Percentiles rank a stretch among this genome's conserved stretches.
phyloP scores from a whole-genome alignment of 1,139 yeast species.

The Geotrichum fermentans region DNA sequence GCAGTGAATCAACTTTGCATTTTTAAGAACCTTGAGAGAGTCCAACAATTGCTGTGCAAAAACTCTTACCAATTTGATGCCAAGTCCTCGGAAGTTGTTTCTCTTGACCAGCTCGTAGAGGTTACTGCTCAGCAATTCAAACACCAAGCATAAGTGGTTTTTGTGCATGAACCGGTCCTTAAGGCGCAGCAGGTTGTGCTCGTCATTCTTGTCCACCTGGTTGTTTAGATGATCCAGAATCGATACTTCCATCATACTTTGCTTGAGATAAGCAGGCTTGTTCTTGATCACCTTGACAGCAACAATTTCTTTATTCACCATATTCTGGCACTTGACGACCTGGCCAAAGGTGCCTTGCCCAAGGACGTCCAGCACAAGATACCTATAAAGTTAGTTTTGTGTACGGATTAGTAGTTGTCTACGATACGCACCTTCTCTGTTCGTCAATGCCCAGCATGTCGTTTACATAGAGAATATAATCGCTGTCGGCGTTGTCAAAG shows the following conservation, averaged over 20 bases:
- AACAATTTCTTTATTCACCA: constrained; percentile 79
- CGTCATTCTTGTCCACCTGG: constrained; percentile 61
- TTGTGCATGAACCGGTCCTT: constrained; percentile 89
- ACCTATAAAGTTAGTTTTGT: too few relatives aligned
- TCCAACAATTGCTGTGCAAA: constrained; percentile 78
- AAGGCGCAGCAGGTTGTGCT: constrained; percentile 70
- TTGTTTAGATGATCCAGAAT: constrained; percentile 75
- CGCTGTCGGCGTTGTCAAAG: constrained; percentile 80
- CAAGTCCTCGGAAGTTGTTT: constrained; percentile 88
- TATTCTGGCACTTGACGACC: constrained; percentile 93
- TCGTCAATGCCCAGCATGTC: constrained; percentile 88
- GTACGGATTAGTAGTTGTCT: constrained; percentile 91
- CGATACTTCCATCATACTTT: constrained; percentile 85
- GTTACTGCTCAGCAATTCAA: constrained; percentile 83
- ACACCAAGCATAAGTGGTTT: constrained; percentile 87
- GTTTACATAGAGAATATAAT: constrained; percentile 88
- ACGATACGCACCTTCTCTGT: constrained; percentile 48
- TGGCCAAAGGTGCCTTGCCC: constrained; percentile 99
- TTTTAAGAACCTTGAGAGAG: constrained; percentile 72
- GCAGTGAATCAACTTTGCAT: constrained; percentile 85
- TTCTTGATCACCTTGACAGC: constrained; percentile 95
- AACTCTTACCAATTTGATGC: constrained; percentile 70
- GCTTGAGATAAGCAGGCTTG: constrained; percentile 86
- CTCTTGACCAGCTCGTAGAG: constrained; percentile 87
- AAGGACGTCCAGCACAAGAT: constrained; percentile 79